Conservation (phyloP, 768 basidiomycete species). For the Russula griseocarnosa region DNA sequence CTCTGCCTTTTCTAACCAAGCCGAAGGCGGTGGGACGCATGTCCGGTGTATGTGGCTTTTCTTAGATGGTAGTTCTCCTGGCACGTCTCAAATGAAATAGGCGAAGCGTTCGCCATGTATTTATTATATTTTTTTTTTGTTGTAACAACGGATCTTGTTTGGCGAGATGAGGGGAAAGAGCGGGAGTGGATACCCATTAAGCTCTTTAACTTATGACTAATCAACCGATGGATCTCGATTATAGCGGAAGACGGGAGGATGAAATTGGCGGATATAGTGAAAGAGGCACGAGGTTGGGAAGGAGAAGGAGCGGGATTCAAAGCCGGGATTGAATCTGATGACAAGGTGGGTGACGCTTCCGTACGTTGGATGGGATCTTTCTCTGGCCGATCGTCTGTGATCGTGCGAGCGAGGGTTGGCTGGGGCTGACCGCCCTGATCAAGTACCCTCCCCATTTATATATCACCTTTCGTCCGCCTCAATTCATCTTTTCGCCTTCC, state of each 20-base stretch:
- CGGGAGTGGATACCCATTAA: slow-evolving; percentile 38
- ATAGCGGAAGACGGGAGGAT: slow-evolving; percentile 41
- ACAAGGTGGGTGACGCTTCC: slow-evolving; percentile 29
- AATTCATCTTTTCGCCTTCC: slow-evolving; percentile 32
- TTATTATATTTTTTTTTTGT: background rate
- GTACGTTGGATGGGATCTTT: slow-evolving; percentile 29
- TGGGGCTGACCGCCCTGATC: slow-evolving; percentile 39
- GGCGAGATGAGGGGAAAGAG: slow-evolving; percentile 30
- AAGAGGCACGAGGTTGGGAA: slow-evolving; percentile 58
- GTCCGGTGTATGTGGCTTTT: slow-evolving; percentile 4
- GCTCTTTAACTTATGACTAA: slow-evolving; percentile 43
- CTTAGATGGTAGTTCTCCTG: background rate
- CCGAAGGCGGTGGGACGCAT: slow-evolving; percentile 15
- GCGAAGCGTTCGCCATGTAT: background rate
- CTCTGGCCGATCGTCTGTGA: slow-evolving; percentile 57
- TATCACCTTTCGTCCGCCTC: slow-evolving; percentile 29
- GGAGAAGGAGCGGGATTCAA: slow-evolving; percentile 37
- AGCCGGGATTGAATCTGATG: slow-evolving; percentile 31
- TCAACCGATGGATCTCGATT: slow-evolving; percentile 42
- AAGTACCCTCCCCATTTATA: slow-evolving; percentile 38
- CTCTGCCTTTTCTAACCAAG: slow-evolving; percentile 7
- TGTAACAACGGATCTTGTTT: background rate
- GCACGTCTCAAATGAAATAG: slow-evolving; percentile 12
- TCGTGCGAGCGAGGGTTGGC: slow-evolving; percentile 49
- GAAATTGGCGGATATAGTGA: slow-evolving; percentile 34